Base-by-base conservation (phyloP, 305 asterid genomes). In the Andrographis paniculata region DNA sequence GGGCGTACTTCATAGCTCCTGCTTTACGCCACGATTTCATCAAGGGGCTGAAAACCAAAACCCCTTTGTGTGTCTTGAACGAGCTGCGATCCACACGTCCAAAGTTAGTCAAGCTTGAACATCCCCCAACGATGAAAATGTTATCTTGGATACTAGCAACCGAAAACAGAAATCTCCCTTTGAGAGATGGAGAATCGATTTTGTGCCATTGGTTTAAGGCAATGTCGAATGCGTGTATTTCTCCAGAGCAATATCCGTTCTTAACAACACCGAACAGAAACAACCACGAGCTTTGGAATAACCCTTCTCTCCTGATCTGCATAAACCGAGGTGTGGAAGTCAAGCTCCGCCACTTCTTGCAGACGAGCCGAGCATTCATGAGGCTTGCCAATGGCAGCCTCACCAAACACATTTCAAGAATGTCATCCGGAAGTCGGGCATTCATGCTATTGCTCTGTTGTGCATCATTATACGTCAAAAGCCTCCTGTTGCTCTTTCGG, bases 301-400 rank as follows among this genome's bases (percentile, higher is more conserved):
- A 59, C 31, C 93, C 84, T 21, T 86, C 95, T 38, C 75, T 70
- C 57, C 98, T 69, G 50, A 78, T 75, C 68, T 74, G 84, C 88
- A 79, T 68, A 65, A 86, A 89, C 20, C 95, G 72, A 48, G 71
- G 58, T 0, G 81, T 67, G 15, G 75, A 51, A 13, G 86, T 72
- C 74, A 91, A 67, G 77, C 61, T 75, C 69, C 82, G 78, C 98
- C 96, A 91, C 66, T 82, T 91, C 74, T 55, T 78, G 79, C 96
- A 86, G 19, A 91, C 98, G 6, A 86, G 80, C 46, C 94, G 91
- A 46, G 94, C 98, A 47, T 58, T 86, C 86, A 79, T 72, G 54
- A 91, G 81, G 50, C 88, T 66, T 1, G 72, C 70, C 28, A 85
- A 44, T 2, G 94, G 95, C 17, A 89, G 92, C 63, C 94, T 73